These are phyloP conservation scores for Verticillium dahliae DNA, from an alignment of 2,329 filamentous ascomycete genomes.

Conservation along the genomic window DNA sequence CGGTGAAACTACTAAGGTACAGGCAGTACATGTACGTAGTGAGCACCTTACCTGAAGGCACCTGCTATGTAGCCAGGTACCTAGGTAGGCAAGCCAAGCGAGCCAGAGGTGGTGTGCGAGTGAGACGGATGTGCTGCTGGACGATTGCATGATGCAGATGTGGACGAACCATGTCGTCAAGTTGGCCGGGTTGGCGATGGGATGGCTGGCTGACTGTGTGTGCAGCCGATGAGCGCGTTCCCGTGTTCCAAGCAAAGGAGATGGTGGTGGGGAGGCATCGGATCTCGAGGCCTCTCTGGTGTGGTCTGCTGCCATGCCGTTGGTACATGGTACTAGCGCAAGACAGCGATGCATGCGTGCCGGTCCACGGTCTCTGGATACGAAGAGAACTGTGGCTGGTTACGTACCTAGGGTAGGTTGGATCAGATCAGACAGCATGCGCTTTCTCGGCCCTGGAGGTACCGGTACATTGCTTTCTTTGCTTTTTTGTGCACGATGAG, in stretches of 20 bases:
- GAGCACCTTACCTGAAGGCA: too few species aligned
- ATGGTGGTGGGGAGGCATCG: background rate
- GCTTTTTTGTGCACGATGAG: background rate
- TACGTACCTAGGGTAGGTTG: too few species aligned
- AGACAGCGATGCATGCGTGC: background rate
- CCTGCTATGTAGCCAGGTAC: too few species aligned
- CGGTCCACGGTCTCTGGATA: background rate
- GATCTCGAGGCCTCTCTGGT: background rate
- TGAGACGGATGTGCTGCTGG: background rate
- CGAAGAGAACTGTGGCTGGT: background rate
- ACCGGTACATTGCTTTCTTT: background rate
- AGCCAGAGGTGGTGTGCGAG: background rate
- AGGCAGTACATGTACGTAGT: background rate
- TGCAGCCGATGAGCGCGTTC: background rate
- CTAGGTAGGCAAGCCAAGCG: too few species aligned
- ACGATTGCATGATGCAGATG: background rate
- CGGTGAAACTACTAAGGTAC: background rate
- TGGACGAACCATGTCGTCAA: background rate
- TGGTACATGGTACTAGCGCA: background rate
- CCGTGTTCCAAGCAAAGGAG: background rate
- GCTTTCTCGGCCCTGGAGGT: background rate
- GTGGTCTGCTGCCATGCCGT: background rate
- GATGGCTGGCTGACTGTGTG: background rate
- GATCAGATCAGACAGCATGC: too few species aligned
- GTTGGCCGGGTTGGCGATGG: background rate